These are phyloP conservation scores for Tolypocladium paradoxum DNA, from an alignment of 2,329 filamentous ascomycete species.

Conservation along the genomic window DNA sequence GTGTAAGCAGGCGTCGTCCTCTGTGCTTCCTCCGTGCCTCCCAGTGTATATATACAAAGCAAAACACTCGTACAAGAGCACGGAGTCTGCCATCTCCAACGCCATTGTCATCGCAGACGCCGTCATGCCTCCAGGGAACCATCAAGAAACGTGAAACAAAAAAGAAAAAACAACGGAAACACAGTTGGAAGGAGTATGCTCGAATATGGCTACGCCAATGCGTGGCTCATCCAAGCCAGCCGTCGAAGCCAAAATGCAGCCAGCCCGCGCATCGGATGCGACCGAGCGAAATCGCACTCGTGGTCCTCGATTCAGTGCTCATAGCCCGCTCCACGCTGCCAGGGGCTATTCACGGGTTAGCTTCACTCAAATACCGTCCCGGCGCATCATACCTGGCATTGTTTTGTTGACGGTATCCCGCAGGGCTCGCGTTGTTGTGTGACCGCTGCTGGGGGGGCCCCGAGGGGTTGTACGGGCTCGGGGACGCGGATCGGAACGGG, in stretches of 20 bases:
- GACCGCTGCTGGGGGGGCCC: conserved; percentile 17
- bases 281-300: neutral
- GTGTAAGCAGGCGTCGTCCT: neutral
- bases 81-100: neutral
- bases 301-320: conserved; percentile 16
- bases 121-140: conserved; percentile 1
- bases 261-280: neutral
- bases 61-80: conserved; percentile 1
- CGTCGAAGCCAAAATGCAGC: neutral
- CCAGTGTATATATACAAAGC: neutral
- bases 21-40: neutral
- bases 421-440: conserved; percentile 22
- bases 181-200: neutral
- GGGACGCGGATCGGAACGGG: conserved; percentile 23
- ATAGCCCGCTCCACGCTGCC: conserved; percentile 35
- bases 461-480: conserved; percentile 19
- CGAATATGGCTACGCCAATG: neutral
- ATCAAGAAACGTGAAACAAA: neutral
- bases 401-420: conserved; percentile 25
- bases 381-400: conserved; percentile 23
- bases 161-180: neutral
- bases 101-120: conserved; percentile 2
- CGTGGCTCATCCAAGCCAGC: neutral
- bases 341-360: conserved; percentile 23
- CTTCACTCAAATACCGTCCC: neutral